phyloP scores from a whole-genome alignment of 139 green algal genomes.

The Asterochloris sp. region DNA sequence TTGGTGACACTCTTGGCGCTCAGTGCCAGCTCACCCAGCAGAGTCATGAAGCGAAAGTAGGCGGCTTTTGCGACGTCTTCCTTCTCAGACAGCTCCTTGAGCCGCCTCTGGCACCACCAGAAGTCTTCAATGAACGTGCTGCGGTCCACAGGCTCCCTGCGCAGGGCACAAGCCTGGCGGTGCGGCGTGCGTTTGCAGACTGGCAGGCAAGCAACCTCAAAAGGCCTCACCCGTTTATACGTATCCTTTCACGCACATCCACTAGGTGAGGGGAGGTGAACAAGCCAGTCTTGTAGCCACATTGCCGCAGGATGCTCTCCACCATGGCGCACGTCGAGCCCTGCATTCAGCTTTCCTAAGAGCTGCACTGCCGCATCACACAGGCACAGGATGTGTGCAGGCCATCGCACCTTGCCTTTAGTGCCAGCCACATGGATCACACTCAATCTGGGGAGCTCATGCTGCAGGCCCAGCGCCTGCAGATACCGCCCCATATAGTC shows the following conservation, averaged over 20 bases:
- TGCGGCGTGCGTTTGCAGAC: background rate
- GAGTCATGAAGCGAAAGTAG: slow-evolving; percentile 94
- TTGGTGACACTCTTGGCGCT: background rate
- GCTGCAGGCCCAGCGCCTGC: slow-evolving; percentile 60
- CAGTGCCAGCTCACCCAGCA: slow-evolving; percentile 65
- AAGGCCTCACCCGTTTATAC: slow-evolving; percentile 60
- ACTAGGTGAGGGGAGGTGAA: slow-evolving; percentile 90
- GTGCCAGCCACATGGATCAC: slow-evolving; percentile 90
- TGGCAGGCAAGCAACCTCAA: background rate
- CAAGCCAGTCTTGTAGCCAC: slow-evolving; percentile 79
- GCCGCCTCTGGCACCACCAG: slow-evolving; percentile 42
- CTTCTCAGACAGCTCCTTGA: slow-evolving; percentile 34
- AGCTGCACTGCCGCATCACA: background rate
- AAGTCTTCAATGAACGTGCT: slow-evolving; percentile 59
- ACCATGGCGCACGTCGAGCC: slow-evolving; percentile 88
- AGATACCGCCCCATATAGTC: background rate
- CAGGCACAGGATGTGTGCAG: background rate
- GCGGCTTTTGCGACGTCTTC: slow-evolving; percentile 73
- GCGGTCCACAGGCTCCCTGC: slow-evolving; percentile 38
- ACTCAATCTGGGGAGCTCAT: slow-evolving; percentile 56
- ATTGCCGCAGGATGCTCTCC: slow-evolving; percentile 71
- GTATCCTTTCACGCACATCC: slow-evolving; percentile 85
- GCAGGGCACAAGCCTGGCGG: background rate
- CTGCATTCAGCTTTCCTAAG: slow-evolving; percentile 20
- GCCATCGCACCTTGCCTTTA: slow-evolving; percentile 79